Conservation (phyloP, 148 eudicot genomes). For the Cornus controversa region DNA sequence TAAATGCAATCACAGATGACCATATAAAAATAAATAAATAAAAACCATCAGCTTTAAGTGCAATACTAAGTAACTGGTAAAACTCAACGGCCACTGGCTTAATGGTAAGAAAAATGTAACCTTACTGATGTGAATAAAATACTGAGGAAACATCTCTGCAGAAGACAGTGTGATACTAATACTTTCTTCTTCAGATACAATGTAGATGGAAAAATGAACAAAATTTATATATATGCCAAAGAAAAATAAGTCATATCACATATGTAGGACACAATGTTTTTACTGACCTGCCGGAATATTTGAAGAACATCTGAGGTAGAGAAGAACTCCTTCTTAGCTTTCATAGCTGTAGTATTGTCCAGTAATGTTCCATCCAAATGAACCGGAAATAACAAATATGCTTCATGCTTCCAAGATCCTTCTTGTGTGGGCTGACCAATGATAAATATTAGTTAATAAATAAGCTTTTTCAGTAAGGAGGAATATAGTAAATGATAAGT, state of each 20-base stretch:
- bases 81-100: not conserved
- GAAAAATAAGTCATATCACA: conserved; percentile 33
- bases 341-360: conserved; percentile 67
- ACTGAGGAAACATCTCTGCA: not conserved
- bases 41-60: not conserved
- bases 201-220: not conserved
- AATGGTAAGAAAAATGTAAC: not conserved
- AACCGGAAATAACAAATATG: conserved; percentile 87
- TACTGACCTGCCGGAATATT: conserved; percentile 80
- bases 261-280: conserved; percentile 10
- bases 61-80: not conserved
- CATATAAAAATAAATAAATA: not conserved
- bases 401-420: conserved; percentile 86
- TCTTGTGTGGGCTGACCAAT: conserved; percentile 63
- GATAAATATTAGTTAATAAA: not conserved
- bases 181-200: not conserved
- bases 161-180: not conserved
- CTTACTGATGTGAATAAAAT: not conserved
- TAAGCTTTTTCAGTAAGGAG: not conserved
- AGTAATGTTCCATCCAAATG: conserved; percentile 82
- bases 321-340: conserved; percentile 79
- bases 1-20: not conserved
- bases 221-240: not conserved
- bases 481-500: not conserved
- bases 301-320: conserved; percentile 79